Base-by-base conservation (phyloP, 1,139 yeast genomes). In the Hansenula lynferdii region DNA sequence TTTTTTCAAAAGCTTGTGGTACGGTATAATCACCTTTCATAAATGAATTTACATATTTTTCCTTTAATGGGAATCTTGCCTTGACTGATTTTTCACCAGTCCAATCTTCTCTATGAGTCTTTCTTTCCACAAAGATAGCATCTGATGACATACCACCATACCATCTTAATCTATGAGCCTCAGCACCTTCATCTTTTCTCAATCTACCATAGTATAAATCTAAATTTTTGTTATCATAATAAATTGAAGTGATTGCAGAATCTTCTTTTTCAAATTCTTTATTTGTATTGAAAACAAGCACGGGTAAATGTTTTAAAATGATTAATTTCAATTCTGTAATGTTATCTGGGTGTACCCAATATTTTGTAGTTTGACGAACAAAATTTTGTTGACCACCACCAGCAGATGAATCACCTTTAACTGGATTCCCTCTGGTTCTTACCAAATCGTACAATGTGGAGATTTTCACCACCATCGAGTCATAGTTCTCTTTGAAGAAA, bases 51-150 rank as follows among this genome's bases (percentile, higher is more conserved):
- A 90, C 92, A 56, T 87, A 77, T 61, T 85, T 86, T 60, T 92
- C 98, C 62, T 90, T 92, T 53, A 92, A 69, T 11, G 90, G 80
- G 65, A 92, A 92, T 61, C 98, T 77, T 5, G 97, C 97, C 67
- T 92, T 92, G 49, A 92, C 98, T 10, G 96, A 86, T 65, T 90
- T 90, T 64, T 92, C 98, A 54, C 98, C 98, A 3, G 98, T 92
- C 98, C 98, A 92, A 66, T 92, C 98, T 64, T 92, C 98, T 63
- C 98, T 78, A 60, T 92, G 98, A 12, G 98, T 92, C 64, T 92
- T 92, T 63, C 98, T 80, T 65, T 92, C 98, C 27, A 92, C 96
- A 51, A 92, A 92, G 42, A 92, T 87, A 38, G 85, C 86, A 51
- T 90, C 96, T 5, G 92, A 76, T 43, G 77, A 74, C 98, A 92